phyloP scores from a whole-genome alignment of 2,329 filamentous ascomycete genomes.

The Pseudogymnoascus sp. region DNA sequence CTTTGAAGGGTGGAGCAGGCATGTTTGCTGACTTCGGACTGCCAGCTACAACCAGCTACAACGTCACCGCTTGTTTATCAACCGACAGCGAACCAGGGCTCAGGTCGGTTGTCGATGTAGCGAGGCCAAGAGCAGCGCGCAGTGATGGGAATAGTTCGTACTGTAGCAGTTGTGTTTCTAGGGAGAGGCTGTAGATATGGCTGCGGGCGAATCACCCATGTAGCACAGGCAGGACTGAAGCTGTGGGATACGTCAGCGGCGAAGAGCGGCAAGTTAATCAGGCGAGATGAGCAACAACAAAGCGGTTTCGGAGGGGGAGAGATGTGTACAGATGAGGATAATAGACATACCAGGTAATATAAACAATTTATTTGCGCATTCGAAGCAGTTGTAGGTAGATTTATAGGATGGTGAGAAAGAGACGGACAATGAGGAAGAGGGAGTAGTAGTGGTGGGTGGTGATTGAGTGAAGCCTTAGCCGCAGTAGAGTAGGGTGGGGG shows the following conservation, averaged over 20 bases:
- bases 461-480: constrained; percentile 6
- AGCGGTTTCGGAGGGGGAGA: background rate
- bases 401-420: constrained; percentile 1
- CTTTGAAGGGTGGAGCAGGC: constrained; percentile 70
- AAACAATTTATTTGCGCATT: constrained; percentile 1
- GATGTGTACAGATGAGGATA: background rate
- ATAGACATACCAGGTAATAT: background rate
- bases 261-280: background rate
- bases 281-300: background rate
- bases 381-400: background rate
- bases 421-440: background rate
- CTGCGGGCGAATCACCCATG: constrained; percentile 5
- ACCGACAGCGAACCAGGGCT: constrained; percentile 1
- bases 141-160: background rate
- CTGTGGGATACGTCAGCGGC: constrained; percentile 8
- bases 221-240: background rate
- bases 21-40: constrained; percentile 39
- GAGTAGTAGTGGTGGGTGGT: background rate
- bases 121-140: background rate
- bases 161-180: background rate
- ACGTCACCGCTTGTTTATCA: constrained; percentile 9
- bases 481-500: constrained; percentile 6
- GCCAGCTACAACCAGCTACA: constrained; percentile 1
- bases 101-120: constrained; percentile 6
- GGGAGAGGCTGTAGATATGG: background rate